These are phyloP conservation scores for Scutellaria galericulata DNA, from an alignment of 257 asterid genomes.

Conservation along the genomic window DNA sequence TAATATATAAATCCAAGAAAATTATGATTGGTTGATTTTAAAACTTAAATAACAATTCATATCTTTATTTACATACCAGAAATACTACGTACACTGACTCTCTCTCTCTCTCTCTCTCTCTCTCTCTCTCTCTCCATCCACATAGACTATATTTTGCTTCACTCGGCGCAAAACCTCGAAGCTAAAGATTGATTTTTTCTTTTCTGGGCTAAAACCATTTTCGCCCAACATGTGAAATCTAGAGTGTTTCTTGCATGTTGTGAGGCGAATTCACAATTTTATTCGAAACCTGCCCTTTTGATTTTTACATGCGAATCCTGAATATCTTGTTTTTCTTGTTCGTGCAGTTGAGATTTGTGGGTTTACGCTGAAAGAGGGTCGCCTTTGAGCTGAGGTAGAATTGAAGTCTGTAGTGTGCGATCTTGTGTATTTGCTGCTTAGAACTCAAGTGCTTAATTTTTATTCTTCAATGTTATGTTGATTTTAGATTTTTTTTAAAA, in stretches of 20 bases:
- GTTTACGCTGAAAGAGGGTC: conserved; percentile 29
- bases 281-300: conserved; percentile 11
- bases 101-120: conserved; percentile 1
- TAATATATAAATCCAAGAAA: neutral
- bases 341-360: conserved; percentile 41
- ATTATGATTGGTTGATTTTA: conserved; percentile 29
- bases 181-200: conserved; percentile 24
- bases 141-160: conserved; percentile 18
- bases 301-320: conserved; percentile 22
- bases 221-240: neutral
- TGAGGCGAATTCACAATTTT: conserved; percentile 11
- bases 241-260: conserved; percentile 31
- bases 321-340: conserved; percentile 12
- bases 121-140: neutral
- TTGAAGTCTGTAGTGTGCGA: conserved; percentile 32
- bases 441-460: conserved; percentile 9
- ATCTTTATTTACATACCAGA: conserved; percentile 12
- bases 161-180: conserved; percentile 11
- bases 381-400: conserved; percentile 41
- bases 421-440: conserved; percentile 31
- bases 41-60: conserved; percentile 20
- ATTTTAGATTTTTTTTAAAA: neutral
- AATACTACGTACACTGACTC: neutral
- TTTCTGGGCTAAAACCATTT: conserved; percentile 1
- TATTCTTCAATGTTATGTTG: conserved; percentile 13